Base-by-base conservation (phyloP, 2,329 filamentous ascomycete genomes). In the Blumeriella jaapii region DNA sequence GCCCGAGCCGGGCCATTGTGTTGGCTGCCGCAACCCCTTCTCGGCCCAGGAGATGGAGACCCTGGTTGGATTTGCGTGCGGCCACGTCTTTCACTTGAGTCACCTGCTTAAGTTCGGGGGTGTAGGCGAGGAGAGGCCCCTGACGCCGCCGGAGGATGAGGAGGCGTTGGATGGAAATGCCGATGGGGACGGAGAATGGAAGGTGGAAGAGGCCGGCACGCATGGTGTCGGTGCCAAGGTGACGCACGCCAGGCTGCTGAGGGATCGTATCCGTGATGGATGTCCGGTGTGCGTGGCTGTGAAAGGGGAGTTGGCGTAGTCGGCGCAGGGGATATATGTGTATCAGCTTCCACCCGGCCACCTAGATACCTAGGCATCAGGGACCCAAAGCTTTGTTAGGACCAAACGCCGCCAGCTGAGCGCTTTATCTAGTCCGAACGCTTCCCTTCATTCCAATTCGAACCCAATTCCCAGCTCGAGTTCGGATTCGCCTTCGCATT, bases 221-320 rank as follows among this genome's bases (percentile, higher is more conserved):
- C 67, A 78, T 38, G 83, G 80, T 34, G 76, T 96, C 5, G 82
- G 84, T 0, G 74, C 79, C 18, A 95, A 95, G 59, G 85, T 94
- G 17, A 91, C 82, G 45, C 83, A 85, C 54, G 86, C 87, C 24
- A 71, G 85, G 44, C 56, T 94, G 36, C 60, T 94, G 40, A 69
- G 77, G 47, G 81, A 87, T 50, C 74, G 74, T 41, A 67, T 89
- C 22, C 62, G 66, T 29, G 69, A 67, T 6, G 78, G 78, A 0
- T 83, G 78, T 59, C 72, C 75, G 0, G 61, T 78, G 12, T 80
- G 75, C 42, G 4, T 17, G 15, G 15, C 13, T 22, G 36, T 15
- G 20, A 31, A 29, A 10, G 34, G 29, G 13, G 32, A 19, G 23
- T 32, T 36, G 18, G 18, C n/a, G n/a, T 26, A 27, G 14, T n/a